Percentiles rank a stretch among this genome's conserved stretches.
Conservation (phyloP, 345 rosid species). For the Psidium guajava region DNA sequence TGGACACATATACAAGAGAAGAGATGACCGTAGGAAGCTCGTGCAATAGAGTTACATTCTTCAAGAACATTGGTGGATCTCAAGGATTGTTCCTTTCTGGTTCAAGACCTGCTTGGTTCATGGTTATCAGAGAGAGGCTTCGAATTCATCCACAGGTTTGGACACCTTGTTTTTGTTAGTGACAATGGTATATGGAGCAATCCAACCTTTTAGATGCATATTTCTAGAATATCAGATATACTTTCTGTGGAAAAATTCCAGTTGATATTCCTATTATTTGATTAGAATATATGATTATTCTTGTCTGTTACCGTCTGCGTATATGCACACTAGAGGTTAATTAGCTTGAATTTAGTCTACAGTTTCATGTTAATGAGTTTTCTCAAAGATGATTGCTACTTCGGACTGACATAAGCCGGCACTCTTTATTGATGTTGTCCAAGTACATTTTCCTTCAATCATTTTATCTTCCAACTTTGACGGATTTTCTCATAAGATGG, state of each 20-base stretch:
- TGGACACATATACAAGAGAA: slow-evolving; percentile 80
- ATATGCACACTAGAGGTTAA: neutral
- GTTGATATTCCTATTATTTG: neutral
- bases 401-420: neutral
- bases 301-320: neutral
- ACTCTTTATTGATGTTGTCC: neutral
- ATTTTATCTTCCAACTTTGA: neutral
- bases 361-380: neutral
- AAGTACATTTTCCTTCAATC: neutral
- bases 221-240: neutral
- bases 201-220: neutral
- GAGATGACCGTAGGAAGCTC: slow-evolving; percentile 40
- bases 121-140: slow-evolving; percentile 85
- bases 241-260: neutral
- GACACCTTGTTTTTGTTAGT: neutral
- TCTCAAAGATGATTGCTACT: neutral
- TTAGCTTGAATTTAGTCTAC: neutral
- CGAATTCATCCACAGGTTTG: slow-evolving; percentile 96
- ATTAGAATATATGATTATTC: neutral
- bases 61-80: slow-evolving; percentile 76
- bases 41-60: slow-evolving; percentile 64
- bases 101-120: slow-evolving; percentile 93
- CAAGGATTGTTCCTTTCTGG: slow-evolving; percentile 96
- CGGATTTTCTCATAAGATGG: neutral
- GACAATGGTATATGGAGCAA: neutral